Evolutionary conservation across 2,329 filamentous ascomycete genomes (phyloP), one percentile per base, ranked within the genome.

Genomic region (Elsinoe batatas): DNA sequence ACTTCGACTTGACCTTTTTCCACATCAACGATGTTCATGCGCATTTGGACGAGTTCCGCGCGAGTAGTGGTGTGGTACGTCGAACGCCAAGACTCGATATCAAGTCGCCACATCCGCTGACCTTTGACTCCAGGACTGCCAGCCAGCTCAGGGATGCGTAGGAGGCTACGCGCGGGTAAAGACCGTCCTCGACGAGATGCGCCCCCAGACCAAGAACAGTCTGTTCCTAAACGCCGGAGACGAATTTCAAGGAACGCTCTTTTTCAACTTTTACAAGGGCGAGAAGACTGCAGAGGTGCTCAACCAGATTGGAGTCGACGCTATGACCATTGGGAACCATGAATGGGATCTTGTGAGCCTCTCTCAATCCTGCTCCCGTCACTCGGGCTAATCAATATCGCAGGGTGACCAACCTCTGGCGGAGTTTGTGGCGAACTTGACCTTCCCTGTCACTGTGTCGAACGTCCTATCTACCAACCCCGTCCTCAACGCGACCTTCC

Each of bases 21-120:
- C 83, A 85, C 66, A 76, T 85, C 72, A 85, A 85, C 64, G 82
- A 85, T 64, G 80, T 85, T 12, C 83, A 85, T 65, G 77, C 83
- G 12, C 83, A 85, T 64, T 71, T 85, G 15, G 82, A 85, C 64
- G 69, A 85, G 66, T 85, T 80, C 68, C 72, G 76, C 26, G 75
- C 76, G 12, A 79, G 79, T 0, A 32, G 17, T 8, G 47, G 47
- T 37, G 18, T 20, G 3, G 47, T 51, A 26, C 2, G 32, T 38
- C 2, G 32, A 17, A 11, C 8, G n/a, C 12, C 26, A 30, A 20
- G 15, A 6, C 3, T 38, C 4, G 3, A 7, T n/a, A 20, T 38
- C 5, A 18, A 12, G 32, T 20, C n/a, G 2, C 6, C 26, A 33
- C 11, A 11, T 15, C 17, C 12, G 33, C 47, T 51, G 33, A 51